A percentile compares a stretch with the other conserved stretches of the same genome.
phyloP scores from a whole-genome alignment of 2,329 filamentous ascomycete species.

The Pseudofabraea citricarpa region DNA sequence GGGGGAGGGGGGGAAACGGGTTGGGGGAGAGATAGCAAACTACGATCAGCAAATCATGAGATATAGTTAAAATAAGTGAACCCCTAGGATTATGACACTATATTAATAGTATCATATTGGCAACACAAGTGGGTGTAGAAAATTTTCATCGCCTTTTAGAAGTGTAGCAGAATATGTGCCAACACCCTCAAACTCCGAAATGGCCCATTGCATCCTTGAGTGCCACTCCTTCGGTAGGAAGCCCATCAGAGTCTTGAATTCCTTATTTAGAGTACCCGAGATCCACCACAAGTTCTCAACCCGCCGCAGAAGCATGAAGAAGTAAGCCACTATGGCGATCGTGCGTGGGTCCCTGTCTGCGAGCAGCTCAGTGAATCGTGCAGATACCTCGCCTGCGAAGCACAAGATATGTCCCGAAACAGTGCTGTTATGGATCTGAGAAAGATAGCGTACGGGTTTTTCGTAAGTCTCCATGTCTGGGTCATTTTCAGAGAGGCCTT shows the following conservation, averaged over 20 bases:
- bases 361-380: constrained; percentile 53
- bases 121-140: too few species aligned
- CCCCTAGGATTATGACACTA: too few species aligned
- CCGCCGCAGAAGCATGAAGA: constrained; percentile 60
- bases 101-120: too few species aligned
- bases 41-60: too few species aligned
- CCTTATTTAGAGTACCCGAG: constrained; percentile 55
- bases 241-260: constrained; percentile 47
- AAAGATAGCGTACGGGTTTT: constrained; percentile 55
- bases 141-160: too few species aligned
- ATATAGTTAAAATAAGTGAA: too few species aligned
- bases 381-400: constrained; percentile 59
- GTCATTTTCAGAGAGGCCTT: constrained; percentile 19
- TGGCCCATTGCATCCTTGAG: constrained; percentile 16
- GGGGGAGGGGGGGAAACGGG: too few species aligned
- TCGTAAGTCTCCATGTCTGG: constrained; percentile 39
- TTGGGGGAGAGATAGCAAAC: too few species aligned
- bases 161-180: too few species aligned
- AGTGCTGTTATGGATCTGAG: constrained; percentile 55
- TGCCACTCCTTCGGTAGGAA: constrained; percentile 15
- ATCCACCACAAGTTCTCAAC: constrained; percentile 65
- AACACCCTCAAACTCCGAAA: constrained; percentile 2
- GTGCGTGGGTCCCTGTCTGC: constrained; percentile 54
- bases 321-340: constrained; percentile 59
- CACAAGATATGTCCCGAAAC: constrained; percentile 51